Evolutionary conservation across 176 grass and related monocot genomes (phyloP).

Genomic region (Raddia distichophylla): DNA sequence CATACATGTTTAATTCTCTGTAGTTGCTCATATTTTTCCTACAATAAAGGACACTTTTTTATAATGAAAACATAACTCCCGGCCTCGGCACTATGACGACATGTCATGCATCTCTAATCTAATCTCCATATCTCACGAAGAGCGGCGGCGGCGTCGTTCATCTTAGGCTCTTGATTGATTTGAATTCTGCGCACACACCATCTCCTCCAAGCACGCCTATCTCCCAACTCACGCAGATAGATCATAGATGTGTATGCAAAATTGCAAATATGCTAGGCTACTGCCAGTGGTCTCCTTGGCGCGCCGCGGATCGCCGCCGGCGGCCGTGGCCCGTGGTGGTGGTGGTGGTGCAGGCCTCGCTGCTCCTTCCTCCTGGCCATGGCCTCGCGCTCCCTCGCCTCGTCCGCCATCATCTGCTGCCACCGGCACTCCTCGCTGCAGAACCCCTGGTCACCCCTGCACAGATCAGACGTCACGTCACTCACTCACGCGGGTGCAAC

Average conservation of each 20-base stretch:
- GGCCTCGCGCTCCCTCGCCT: constrained; percentile 45
- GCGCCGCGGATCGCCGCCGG: neutral
- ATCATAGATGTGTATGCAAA: too few relatives aligned
- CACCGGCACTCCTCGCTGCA: constrained; percentile 70
- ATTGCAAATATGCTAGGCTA: constrained; percentile 19
- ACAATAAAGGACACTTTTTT: too few relatives aligned
- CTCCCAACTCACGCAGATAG: neutral
- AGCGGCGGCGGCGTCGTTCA: neutral
- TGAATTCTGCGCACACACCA: neutral
- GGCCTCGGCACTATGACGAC: too few relatives aligned
- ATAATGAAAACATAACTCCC: too few relatives aligned
- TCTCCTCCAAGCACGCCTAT: neutral
- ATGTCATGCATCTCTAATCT: neutral
- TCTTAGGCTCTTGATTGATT: neutral
- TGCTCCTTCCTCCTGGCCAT: constrained; percentile 32
- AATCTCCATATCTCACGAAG: neutral
- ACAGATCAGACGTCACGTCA: neutral
- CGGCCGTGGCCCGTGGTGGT: constrained; percentile 7
- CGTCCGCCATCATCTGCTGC: constrained; percentile 53
- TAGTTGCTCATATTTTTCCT: too few relatives aligned
- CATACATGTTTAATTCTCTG: neutral
- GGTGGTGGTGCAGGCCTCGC: constrained; percentile 12
- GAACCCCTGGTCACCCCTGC: constrained; percentile 76
- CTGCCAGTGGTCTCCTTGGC: constrained; percentile 39
- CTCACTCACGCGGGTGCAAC: neutral